Evolutionary conservation across 1,284 basidiomycete species (phyloP).

Genomic region (Rhizopogon parksii): DNA sequence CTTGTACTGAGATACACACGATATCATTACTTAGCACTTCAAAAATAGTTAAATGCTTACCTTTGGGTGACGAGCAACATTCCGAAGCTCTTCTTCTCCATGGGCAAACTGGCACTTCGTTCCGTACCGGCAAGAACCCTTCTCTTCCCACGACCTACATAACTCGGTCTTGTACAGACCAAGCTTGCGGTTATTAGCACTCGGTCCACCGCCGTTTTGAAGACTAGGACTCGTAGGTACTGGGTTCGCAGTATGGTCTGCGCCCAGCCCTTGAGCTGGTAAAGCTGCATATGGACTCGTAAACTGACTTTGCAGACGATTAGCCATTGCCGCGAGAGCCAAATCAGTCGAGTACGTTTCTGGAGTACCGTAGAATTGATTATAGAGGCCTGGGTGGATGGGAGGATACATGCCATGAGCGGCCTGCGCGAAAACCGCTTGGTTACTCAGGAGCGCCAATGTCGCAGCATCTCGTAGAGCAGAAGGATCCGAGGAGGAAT

Average conservation of each 20-base stretch:
- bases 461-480: slow-evolving; percentile 60
- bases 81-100: slow-evolving; percentile 79
- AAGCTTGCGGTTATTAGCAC: slow-evolving; percentile 81
- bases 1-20: slow-evolving; percentile 61
- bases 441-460: slow-evolving; percentile 51
- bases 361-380: slow-evolving; percentile 58
- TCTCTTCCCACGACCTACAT: slow-evolving; percentile 91
- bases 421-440: slow-evolving; percentile 45
- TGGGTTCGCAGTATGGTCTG: slow-evolving; percentile 32
- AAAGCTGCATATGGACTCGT: slow-evolving; percentile 49
- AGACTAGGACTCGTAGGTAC: slow-evolving; percentile 24
- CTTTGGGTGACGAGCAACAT: slow-evolving; percentile 80
- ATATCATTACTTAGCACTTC: slow-evolving; percentile 12
- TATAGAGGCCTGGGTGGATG: slow-evolving; percentile 53
- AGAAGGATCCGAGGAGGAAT: slow-evolving; percentile 73
- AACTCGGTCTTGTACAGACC: slow-evolving; percentile 89
- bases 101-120: slow-evolving; percentile 88
- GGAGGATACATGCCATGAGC: slow-evolving; percentile 43
- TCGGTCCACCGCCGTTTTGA: slow-evolving; percentile 51
- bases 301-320: slow-evolving; percentile 51
- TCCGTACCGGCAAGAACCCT: slow-evolving; percentile 81
- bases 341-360: slow-evolving; percentile 53
- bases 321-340: slow-evolving; percentile 51
- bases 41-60: slow-evolving; percentile 33
- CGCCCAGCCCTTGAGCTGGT: slow-evolving; percentile 30